Evolutionary conservation across 345 rosid species (phyloP), one percentile per base, ranked within the genome.

Genomic region (Sonneratia alba): DNA sequence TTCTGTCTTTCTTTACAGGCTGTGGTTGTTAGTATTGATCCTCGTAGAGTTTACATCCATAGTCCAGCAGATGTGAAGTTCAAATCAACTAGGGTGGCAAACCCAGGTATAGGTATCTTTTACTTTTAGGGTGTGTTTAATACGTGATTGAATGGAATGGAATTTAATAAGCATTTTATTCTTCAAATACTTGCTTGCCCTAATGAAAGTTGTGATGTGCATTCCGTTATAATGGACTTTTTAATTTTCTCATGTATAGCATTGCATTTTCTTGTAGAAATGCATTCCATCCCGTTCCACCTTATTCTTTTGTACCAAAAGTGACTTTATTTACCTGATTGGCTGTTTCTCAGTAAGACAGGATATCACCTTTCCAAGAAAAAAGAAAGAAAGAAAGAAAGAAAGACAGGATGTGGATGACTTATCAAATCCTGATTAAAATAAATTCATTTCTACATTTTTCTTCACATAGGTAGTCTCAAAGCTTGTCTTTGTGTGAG

Each of bases 21-120:
- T 43, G 99, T 92, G 68, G 99, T 95, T 74, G 91, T 95, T 55
- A 95, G 99, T 79, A 92, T 95, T 73, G 99, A 92, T 83, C 98
- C 97, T 77, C 96, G 91, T 69, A 81, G 98, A 81, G 87, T 95
- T 36, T 89, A 90, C 74, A 81, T 92, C 65, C 86, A 74, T 49
- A 78, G 73, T 85, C 93, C 98, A 48, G 77, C 69, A 72, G 97
- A 92, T 77, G 94, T 91, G 78, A 83, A 82, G 73, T 89, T 89
- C 85, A 87, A 85, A 80, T 79, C 89, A 69, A 76, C 85, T 55
- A 81, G 71, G 83, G 70, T 90, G 72, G 77, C 96, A 70, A 80
- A 84, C 71, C 90, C 86, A 78, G 99, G 99, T 92, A 79, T 80
- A 63, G 19, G 38, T 67, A 59, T 27, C 36, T 73, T 36, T 36